Conservation (phyloP, 805 yeast genomes). For the Metschnikowia amazonensis region DNA sequence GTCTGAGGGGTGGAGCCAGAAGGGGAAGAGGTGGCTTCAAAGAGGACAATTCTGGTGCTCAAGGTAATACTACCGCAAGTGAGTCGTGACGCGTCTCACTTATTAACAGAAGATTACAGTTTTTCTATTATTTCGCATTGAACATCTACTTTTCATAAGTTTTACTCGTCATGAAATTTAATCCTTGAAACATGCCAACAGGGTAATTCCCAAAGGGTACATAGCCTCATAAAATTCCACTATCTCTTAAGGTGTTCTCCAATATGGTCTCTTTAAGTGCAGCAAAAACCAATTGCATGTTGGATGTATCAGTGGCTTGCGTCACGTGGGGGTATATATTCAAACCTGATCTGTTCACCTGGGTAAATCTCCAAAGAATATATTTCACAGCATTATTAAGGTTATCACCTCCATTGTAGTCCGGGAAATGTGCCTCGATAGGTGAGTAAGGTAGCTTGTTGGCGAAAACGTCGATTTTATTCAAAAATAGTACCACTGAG, state of each 20-base stretch:
- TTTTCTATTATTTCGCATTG: not conserved
- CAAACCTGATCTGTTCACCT: conserved; percentile 75
- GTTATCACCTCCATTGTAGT: conserved; percentile 85
- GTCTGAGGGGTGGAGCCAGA: conserved; percentile 5
- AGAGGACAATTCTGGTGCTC: not conserved
- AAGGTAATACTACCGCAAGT: not conserved
- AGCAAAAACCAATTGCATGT: conserved; percentile 80
- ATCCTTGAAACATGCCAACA: not conserved
- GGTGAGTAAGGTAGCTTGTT: conserved; percentile 82
- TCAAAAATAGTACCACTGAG: conserved; percentile 79
- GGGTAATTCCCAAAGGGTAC: not conserved
- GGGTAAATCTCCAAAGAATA: conserved; percentile 85
- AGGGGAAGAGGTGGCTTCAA: conserved; percentile 4
- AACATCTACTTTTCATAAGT: not conserved
- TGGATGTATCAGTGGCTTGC: conserved; percentile 90
- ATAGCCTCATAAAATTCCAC: conserved; percentile 53
- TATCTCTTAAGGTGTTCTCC: conserved; percentile 70
- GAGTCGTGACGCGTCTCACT: not conserved
- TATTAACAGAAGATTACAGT: not conserved
- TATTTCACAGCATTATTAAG: conserved; percentile 89
- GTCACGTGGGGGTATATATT: conserved; percentile 88
- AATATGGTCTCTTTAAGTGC: conserved; percentile 78
- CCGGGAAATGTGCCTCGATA: conserved; percentile 78
- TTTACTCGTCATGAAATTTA: not conserved
- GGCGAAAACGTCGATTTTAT: conserved; percentile 86